Percentiles rank a stretch among this genome's conserved stretches.
phyloP scores from a whole-genome alignment of 371 early-diverging fungal genomes.

The Mortierella sp. region DNA sequence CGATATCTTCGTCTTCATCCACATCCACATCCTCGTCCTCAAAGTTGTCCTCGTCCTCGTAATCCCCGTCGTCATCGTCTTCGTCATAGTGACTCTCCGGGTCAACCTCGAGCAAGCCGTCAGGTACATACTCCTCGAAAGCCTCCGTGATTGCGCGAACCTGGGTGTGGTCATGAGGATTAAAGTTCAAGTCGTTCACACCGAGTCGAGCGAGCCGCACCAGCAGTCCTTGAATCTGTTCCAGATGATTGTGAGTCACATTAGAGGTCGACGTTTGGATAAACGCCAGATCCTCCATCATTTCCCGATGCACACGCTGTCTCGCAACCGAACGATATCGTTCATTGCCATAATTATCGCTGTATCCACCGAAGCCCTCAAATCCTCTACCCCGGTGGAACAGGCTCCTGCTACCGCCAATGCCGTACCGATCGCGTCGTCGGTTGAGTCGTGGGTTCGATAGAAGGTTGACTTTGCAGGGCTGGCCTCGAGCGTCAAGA shows the following conservation, averaged over 20 bases:
- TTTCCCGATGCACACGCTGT: neutral
- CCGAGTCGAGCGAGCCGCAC: neutral
- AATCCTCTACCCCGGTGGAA: neutral
- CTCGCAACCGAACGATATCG: neutral
- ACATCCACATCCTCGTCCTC: slow-evolving; percentile 13
- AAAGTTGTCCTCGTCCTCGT: slow-evolving; percentile 14
- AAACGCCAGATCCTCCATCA: neutral
- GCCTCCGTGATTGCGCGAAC: neutral
- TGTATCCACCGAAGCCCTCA: neutral
- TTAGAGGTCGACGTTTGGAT: neutral
- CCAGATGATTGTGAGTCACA: neutral
- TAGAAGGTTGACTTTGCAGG: slow-evolving; percentile 38
- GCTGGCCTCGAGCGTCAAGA: slow-evolving; percentile 46
- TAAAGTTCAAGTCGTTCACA: neutral
- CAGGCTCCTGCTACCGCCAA: neutral
- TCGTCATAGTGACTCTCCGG: neutral
- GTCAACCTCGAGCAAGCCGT: neutral
- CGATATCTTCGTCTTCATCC: slow-evolving; percentile 10
- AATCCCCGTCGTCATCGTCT: neutral
- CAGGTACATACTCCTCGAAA: neutral
- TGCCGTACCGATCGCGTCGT: neutral
- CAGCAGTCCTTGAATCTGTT: neutral
- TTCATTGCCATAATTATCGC: neutral
- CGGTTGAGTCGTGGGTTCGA: slow-evolving; percentile 36
- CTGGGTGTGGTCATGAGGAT: neutral